phyloP scores from a whole-genome alignment of 2,329 filamentous ascomycete genomes.

The Talaromyces sp. region DNA sequence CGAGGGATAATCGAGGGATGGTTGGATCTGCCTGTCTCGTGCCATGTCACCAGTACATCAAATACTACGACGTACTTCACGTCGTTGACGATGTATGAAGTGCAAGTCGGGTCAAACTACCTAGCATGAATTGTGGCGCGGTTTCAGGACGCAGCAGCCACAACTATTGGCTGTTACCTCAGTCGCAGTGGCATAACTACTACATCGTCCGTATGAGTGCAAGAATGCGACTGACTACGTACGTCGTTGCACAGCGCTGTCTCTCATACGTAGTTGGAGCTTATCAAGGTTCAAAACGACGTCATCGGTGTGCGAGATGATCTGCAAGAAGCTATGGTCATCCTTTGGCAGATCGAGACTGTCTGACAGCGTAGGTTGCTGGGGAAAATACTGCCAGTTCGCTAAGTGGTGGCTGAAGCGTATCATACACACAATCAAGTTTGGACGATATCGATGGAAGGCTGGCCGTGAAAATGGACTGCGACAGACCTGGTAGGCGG shows the following conservation, averaged over 20 bases:
- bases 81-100: too few species aligned
- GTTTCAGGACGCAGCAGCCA: background rate
- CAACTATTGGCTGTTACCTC: background rate
- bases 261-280: background rate
- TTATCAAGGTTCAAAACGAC: background rate
- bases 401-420: background rate
- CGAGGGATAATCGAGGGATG: background rate
- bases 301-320: background rate
- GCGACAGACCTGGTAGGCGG: conserved; percentile 2
- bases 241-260: background rate
- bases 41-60: background rate
- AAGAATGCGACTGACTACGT: background rate
- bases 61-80: too few species aligned
- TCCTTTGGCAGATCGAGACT: background rate
- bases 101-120: too few species aligned
- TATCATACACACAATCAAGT: conserved; percentile 4
- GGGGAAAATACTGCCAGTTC: background rate
- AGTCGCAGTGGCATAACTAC: too few species aligned
- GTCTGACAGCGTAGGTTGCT: background rate
- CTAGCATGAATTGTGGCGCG: background rate
- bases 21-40: background rate
- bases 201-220: too few species aligned
- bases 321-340: background rate
- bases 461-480: background rate
- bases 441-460: background rate